Percentiles rank a stretch among this genome's conserved stretches.
Evolutionary conservation across 2,329 filamentous ascomycete genomes (phyloP).

Genomic region (Xylariaceae sp.): DNA sequence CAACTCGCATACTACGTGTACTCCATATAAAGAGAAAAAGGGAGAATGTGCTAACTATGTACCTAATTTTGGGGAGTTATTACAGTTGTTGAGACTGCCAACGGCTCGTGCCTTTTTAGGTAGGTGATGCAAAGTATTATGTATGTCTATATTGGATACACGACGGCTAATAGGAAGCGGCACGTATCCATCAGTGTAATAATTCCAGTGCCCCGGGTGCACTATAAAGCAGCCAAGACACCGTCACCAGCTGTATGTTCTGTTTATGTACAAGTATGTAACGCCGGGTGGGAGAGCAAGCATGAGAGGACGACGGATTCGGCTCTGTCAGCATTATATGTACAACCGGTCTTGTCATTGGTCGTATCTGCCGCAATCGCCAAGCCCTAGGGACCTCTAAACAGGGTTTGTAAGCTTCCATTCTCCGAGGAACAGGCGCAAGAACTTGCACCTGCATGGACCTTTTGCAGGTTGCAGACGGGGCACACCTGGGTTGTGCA

Average conservation of each 20-base stretch:
- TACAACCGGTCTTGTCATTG: constrained; percentile 6
- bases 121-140: constrained; percentile 17
- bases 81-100: background rate
- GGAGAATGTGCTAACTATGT: no score
- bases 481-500: constrained; percentile 25
- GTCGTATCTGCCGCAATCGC: constrained; percentile 1
- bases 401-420: constrained; percentile 9
- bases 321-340: constrained; percentile 4
- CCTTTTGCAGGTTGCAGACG: constrained; percentile 24
- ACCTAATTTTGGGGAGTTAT: background rate
- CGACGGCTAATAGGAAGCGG: constrained; percentile 35
- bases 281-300: background rate
- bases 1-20: background rate
- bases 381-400: background rate
- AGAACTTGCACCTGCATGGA: constrained; percentile 32
- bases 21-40: background rate
- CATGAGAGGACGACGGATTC: background rate
- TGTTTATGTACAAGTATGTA: background rate
- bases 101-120: constrained; percentile 19
- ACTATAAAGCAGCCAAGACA: constrained; percentile 18
- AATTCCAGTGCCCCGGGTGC: constrained; percentile 36
- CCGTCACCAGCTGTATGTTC: background rate
- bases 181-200: constrained; percentile 35
- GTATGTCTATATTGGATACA: constrained; percentile 29
- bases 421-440: constrained; percentile 1